Percentiles rank a stretch among this genome's conserved stretches.
phyloP scores from a whole-genome alignment of 1,284 basidiomycete genomes.

The Heliocybe sulcata region DNA sequence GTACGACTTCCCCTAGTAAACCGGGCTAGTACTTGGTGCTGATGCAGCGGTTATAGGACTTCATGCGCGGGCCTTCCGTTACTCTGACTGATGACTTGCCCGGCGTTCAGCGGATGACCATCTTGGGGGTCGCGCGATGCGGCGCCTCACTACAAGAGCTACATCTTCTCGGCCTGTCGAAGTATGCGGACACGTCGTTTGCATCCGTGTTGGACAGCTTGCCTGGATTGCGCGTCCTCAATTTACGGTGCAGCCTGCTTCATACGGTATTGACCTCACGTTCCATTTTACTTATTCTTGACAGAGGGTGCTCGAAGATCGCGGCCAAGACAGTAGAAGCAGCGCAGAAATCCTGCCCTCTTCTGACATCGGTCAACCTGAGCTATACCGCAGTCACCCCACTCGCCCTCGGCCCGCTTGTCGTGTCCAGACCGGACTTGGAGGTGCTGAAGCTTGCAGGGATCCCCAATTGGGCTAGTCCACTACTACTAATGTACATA shows the following conservation, averaged over 20 bases:
- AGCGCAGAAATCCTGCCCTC: conserved; percentile 32
- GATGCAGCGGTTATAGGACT: conserved; percentile 31
- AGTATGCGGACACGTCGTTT: conserved; percentile 45
- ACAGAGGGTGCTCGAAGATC: conserved; percentile 54
- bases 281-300: conserved; percentile 3
- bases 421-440: conserved; percentile 34
- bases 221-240: conserved; percentile 35
- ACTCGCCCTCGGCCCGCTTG: conserved; percentile 34
- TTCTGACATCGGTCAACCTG: conserved; percentile 44
- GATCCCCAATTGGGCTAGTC: conserved; percentile 49
- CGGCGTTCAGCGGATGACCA: conserved; percentile 42
- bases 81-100: conserved; percentile 42
- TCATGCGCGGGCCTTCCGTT: conserved; percentile 48
- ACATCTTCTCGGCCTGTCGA: conserved; percentile 41
- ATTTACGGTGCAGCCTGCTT: conserved; percentile 38
- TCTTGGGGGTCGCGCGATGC: conserved; percentile 34
- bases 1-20: conserved; percentile 24
- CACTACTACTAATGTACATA: background rate
- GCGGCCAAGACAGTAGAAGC: conserved; percentile 39
- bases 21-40: background rate
- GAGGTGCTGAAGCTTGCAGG: conserved; percentile 58
- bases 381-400: conserved; percentile 55
- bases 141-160: conserved; percentile 37
- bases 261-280: conserved; percentile 1
- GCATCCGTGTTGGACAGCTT: conserved; percentile 39